Percentiles rank a stretch among this genome's conserved stretches.
Conservation (phyloP, 1,284 basidiomycete genomes). For the Hymenochaete sp. region DNA sequence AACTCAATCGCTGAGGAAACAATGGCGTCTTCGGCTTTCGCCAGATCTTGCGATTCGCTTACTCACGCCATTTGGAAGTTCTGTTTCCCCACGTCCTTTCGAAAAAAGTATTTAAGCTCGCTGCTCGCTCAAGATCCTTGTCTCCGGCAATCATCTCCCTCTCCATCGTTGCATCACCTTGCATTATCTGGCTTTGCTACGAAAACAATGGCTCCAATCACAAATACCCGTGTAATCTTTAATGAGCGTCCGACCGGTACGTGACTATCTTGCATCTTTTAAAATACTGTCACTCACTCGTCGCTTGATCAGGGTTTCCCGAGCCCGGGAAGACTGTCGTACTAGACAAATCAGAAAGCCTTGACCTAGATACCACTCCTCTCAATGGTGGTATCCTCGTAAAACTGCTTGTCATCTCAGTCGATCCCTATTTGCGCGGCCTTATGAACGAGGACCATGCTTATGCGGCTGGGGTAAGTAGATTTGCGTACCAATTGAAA, state of each 20-base stretch:
- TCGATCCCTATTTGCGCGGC: constrained; percentile 34
- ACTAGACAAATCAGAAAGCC: constrained; percentile 26
- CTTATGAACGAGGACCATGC: constrained; percentile 23
- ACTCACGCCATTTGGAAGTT: too few species aligned
- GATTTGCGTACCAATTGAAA: background rate
- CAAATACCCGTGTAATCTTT: constrained; percentile 20
- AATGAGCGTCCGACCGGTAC: constrained; percentile 18
- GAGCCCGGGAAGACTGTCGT: constrained; percentile 25
- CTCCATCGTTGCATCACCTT: too few species aligned
- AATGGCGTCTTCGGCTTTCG: too few species aligned
- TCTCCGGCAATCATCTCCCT: too few species aligned
- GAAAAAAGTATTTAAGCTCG: too few species aligned
- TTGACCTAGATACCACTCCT: constrained; percentile 33
- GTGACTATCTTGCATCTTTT: background rate
- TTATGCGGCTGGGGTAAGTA: constrained; percentile 2
- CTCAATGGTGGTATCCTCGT: constrained; percentile 34
- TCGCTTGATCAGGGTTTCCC: constrained; percentile 24
- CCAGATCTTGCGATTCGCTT: too few species aligned
- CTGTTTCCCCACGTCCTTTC: too few species aligned
- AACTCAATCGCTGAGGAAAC: too few species aligned
- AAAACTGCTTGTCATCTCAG: constrained; percentile 30
- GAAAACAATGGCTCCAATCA: constrained; percentile 12
- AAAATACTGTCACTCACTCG: background rate
- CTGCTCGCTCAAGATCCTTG: too few species aligned
- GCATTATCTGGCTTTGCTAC: too few species aligned